Evolutionary conservation across 352 stramenopile species (phyloP), one percentile per base, ranked within the genome.

Genomic region (Labyrinthula sp.): DNA sequence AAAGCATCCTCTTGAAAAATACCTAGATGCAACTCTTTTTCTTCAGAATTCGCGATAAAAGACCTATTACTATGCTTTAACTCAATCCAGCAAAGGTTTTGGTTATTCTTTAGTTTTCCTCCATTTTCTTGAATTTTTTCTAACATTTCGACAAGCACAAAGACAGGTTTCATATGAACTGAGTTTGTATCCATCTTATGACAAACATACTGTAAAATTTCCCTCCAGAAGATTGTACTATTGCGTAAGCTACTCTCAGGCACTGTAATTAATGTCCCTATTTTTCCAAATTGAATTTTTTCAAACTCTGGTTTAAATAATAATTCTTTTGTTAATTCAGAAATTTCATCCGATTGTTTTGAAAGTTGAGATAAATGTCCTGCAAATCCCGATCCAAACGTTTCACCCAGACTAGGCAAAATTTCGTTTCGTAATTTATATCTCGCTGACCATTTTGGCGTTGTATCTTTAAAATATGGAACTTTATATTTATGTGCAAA

Each of bases 401-500:
- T 82, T 41, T 95, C 82, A 15, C 79, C 57, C 20, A 95, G 60
- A 29, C 94, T 61, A 6, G 87, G 85, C 38, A 95, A 59, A 5
- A 95, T 61, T 48, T 86, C 71, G 50, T 86, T 88, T 28, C 86
- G 72, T 25, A 95, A 60, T 60, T 95, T 95, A 31, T 85, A 85
- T 48, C 88, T 68, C 21, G 84, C 95, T 27, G 77, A 93, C 87
- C 87, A 97, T 48, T 72, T 66, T 3, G 84, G 81, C 20, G 82
- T 95, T 30, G 82, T 93, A 68, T 95, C 84, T 60, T 93, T 93
- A 57, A 93, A 93, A 50, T 94, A 95, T 3, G 85, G 83, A 37
- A 97, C 72, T 45, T 82, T 82, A 62, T 82, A 94, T 6, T 55
- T 68, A 54, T 94, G 81, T 21, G 84, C 79, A 60, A 92, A 94